These are phyloP conservation scores for Puccinia hordei DNA, from an alignment of 1,284 basidiomycete genomes.

Conservation along the genomic window DNA sequence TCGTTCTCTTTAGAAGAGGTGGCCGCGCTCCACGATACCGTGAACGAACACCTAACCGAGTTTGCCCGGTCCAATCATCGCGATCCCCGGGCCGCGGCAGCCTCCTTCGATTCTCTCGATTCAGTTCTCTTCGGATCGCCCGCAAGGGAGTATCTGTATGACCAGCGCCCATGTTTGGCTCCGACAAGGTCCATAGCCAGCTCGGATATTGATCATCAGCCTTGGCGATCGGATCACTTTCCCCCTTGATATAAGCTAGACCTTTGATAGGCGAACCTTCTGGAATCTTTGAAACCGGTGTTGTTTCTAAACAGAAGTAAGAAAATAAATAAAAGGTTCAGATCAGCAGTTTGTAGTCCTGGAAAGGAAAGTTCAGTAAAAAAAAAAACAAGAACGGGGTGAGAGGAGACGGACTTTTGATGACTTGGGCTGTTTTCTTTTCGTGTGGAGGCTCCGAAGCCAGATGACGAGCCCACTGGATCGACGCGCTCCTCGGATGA, in stretches of 20 bases:
- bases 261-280: slow-evolving; percentile 57
- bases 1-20: too few species aligned
- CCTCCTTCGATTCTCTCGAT: slow-evolving; percentile 37
- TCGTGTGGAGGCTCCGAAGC: not conserved
- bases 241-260: slow-evolving; percentile 58
- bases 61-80: too few species aligned
- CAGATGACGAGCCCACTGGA: not conserved
- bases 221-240: slow-evolving; percentile 58
- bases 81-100: too few species aligned
- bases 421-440: not conserved
- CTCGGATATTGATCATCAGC: slow-evolving; percentile 57
- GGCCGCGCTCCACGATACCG: too few species aligned
- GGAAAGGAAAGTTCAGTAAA: too few species aligned
- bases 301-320: slow-evolving; percentile 5
- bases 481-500: not conserved
- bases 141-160: slow-evolving; percentile 32
- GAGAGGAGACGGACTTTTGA: not conserved
- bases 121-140: slow-evolving; percentile 34
- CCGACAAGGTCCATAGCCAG: slow-evolving; percentile 59
- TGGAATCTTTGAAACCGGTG: slow-evolving; percentile 32
- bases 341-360: not conserved
- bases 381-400: too few species aligned
- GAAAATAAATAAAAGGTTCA: not conserved
- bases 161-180: slow-evolving; percentile 52
- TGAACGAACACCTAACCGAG: too few species aligned